phyloP scores from a whole-genome alignment of 2,329 filamentous ascomycete genomes.

The Colletotrichum caudatum region DNA sequence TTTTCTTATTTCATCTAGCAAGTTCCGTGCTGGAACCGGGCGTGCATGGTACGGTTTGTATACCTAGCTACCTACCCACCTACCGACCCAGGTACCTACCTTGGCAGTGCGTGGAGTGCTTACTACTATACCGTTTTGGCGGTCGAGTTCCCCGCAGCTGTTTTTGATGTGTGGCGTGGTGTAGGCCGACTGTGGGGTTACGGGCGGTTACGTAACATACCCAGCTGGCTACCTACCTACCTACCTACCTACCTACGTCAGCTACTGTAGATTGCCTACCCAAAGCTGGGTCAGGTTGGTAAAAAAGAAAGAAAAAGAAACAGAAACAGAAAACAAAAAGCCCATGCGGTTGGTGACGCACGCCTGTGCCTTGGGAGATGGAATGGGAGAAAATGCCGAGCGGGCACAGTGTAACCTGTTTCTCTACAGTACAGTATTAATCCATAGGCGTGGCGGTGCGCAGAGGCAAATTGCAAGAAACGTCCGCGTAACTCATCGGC shows the following conservation, averaged over 20 bases:
- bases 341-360: slow-evolving; percentile 8
- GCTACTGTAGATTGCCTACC: no score
- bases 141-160: slow-evolving; percentile 2
- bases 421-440: neutral
- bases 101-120: neutral
- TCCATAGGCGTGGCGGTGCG: slow-evolving; percentile 10
- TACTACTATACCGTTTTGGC: neutral
- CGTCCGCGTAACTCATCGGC: slow-evolving; percentile 37
- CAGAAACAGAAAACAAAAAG: no score
- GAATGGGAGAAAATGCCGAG: neutral
- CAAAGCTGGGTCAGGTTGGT: no score
- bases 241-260: no score
- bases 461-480: neutral
- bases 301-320: no score
- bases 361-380: neutral
- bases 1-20: no score
- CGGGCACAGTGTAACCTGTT: no score
- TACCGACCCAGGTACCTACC: no score
- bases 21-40: neutral
- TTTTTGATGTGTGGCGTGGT: neutral
- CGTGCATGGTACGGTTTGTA: no score
- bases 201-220: no score
- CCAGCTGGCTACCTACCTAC: no score
- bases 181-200: neutral
- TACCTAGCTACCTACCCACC: no score